Evolutionary conservation across 192 early-diverging fungal genomes (phyloP).

Genomic region (Coemansia sp.): DNA sequence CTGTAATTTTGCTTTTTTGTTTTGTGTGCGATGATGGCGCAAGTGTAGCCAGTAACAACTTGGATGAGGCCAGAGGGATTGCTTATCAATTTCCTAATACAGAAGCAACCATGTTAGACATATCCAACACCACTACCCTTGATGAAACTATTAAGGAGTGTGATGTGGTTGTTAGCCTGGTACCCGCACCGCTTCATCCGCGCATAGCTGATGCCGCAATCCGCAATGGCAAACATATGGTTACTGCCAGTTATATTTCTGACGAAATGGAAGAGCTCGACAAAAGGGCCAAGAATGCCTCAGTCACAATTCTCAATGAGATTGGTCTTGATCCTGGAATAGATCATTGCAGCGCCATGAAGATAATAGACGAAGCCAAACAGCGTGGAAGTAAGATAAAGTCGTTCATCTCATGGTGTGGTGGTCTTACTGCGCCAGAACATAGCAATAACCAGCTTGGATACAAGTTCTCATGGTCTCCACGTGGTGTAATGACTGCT

Average conservation of each 20-base stretch:
- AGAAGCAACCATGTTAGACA: conserved; percentile 67
- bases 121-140: conserved; percentile 62
- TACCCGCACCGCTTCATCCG: conserved; percentile 77
- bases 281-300: conserved; percentile 71
- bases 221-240: conserved; percentile 84
- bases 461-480: conserved; percentile 97
- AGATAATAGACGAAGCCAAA: conserved; percentile 88
- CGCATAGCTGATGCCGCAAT: conserved; percentile 64
- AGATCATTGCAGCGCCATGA: conserved; percentile 96
- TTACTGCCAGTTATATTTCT: conserved; percentile 95
- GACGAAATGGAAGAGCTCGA: conserved; percentile 83
- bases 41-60: conserved; percentile 78
- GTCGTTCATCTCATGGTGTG: conserved; percentile 96
- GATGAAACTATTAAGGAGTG: conserved; percentile 63
- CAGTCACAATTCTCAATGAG: conserved; percentile 92
- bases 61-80: conserved; percentile 69
- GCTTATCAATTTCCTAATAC: conserved; percentile 62
- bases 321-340: conserved; percentile 98
- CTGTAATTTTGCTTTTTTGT: conserved; percentile 17
- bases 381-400: conserved; percentile 63
- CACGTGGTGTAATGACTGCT: conserved; percentile 87
- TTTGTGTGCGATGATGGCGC: background rate
- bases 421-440: conserved; percentile 92
- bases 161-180: conserved; percentile 89
- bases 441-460: conserved; percentile 85